Conservation (phyloP, 208 protist genomes). For the Angomonas deanei region DNA sequence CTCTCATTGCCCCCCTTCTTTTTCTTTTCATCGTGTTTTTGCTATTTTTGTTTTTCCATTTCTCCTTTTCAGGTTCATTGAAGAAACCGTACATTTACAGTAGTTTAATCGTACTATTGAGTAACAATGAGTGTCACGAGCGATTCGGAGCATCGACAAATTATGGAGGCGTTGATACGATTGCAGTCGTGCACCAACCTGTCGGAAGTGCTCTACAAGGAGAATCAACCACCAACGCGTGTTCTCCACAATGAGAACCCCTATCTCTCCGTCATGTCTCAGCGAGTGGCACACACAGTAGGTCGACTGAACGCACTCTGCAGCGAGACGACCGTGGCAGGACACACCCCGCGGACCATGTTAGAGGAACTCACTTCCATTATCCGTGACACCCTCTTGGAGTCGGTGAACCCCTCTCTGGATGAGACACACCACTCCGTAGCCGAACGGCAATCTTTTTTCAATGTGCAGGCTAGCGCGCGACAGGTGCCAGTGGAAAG, state of each 20-base stretch:
- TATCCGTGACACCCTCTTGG: conserved; percentile 34
- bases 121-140: too few species aligned
- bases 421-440: conserved; percentile 7
- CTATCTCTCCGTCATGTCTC: not conserved
- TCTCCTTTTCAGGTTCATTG: too few species aligned
- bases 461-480: conserved; percentile 16
- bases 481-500: conserved; percentile 37
- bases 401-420: conserved; percentile 19
- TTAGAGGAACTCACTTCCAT: conserved; percentile 47
- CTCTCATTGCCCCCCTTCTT: too few species aligned
- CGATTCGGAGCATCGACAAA: too few species aligned
- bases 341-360: conserved; percentile 28
- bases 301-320: conserved; percentile 16
- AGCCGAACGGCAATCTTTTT: not conserved
- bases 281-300: not conserved
- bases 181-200: too few species aligned
- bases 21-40: not conserved
- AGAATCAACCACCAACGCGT: too few species aligned
- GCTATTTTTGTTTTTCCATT: too few species aligned
- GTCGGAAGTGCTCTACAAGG: too few species aligned
- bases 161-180: too few species aligned
- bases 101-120: too few species aligned
- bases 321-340: conserved; percentile 20
- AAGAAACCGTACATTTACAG: too few species aligned
- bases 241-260: not conserved